Conservation (phyloP, 768 basidiomycete genomes). For the Suillus clintonianus region DNA sequence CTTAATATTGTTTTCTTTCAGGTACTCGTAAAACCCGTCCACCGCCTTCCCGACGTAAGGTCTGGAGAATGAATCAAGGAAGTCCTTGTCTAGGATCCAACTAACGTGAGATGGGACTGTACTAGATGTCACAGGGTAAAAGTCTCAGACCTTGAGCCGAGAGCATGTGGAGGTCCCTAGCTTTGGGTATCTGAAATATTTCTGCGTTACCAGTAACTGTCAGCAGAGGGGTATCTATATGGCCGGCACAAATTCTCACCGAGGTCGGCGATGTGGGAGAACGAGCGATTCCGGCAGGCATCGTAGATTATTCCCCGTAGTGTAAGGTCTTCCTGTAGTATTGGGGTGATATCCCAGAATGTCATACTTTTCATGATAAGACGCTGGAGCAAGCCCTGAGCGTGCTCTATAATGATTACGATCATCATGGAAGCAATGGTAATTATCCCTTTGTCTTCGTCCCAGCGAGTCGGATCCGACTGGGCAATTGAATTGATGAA, state of each 20-base stretch:
- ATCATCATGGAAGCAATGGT: too few species aligned
- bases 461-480: too few species aligned
- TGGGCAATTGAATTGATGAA: too few species aligned
- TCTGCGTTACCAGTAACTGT: neutral
- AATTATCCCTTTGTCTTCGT: too few species aligned
- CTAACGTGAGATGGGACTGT: neutral
- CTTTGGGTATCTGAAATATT: neutral
- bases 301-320: neutral
- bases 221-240: neutral
- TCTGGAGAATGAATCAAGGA: neutral
- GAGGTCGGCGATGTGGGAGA: neutral
- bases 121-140: neutral
- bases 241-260: neutral
- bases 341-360: neutral
- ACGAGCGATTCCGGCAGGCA: neutral
- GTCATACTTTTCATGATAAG: too few species aligned
- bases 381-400: too few species aligned
- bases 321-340: too few species aligned
- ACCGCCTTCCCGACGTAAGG: slow-evolving; percentile 6
- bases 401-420: too few species aligned
- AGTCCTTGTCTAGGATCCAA: neutral
- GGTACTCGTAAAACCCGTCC: slow-evolving; percentile 20
- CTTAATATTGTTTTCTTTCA: slow-evolving; percentile 9
- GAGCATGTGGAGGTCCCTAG: neutral
- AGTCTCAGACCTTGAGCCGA: neutral